These are phyloP conservation scores for Colletotrichum godetiae DNA, from an alignment of 2,329 filamentous ascomycete genomes.

Conservation along the genomic window DNA sequence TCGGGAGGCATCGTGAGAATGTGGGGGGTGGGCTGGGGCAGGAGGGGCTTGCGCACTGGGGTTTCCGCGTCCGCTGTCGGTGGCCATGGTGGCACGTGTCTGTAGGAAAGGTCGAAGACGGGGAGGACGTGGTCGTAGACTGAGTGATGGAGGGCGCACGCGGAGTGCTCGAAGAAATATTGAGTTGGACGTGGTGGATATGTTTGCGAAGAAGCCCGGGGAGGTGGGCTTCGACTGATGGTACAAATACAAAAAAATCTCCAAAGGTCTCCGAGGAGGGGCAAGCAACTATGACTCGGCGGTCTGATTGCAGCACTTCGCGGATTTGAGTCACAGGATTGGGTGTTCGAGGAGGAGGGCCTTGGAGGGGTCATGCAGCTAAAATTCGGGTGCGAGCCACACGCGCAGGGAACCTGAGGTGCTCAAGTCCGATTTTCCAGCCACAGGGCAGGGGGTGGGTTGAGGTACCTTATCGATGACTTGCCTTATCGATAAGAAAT, in stretches of 20 bases:
- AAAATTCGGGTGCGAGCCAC: constrained; percentile 32
- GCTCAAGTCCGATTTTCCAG: neutral
- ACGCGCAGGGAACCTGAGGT: neutral
- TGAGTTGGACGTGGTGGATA: constrained; percentile 61
- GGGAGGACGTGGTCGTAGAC: constrained; percentile 49
- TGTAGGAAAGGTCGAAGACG: constrained; percentile 44
- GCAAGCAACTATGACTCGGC: constrained; percentile 35
- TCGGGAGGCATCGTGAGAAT: constrained; percentile 23
- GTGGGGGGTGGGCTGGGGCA: constrained; percentile 13
- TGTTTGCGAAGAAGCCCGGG: constrained; percentile 50
- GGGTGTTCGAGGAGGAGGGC: constrained; percentile 22
- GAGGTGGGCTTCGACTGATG: constrained; percentile 45
- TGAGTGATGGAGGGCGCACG: constrained; percentile 64
- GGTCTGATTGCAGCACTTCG: constrained; percentile 32
- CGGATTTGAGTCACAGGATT: constrained; percentile 35
- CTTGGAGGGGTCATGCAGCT: constrained; percentile 29
- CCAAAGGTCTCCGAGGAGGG: constrained; percentile 34
- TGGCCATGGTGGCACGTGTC: constrained; percentile 66
- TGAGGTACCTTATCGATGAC: neutral
- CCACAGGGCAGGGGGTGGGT: neutral
- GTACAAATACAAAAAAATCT: constrained; percentile 33
- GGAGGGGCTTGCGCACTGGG: constrained; percentile 49
- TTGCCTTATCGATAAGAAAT: constrained; percentile 5
- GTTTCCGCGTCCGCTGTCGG: constrained; percentile 64
- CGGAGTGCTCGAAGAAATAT: constrained; percentile 64